Base-by-base conservation (phyloP, 495 filamentous ascomycete genomes). In the Chaetomium cochliodes region DNA sequence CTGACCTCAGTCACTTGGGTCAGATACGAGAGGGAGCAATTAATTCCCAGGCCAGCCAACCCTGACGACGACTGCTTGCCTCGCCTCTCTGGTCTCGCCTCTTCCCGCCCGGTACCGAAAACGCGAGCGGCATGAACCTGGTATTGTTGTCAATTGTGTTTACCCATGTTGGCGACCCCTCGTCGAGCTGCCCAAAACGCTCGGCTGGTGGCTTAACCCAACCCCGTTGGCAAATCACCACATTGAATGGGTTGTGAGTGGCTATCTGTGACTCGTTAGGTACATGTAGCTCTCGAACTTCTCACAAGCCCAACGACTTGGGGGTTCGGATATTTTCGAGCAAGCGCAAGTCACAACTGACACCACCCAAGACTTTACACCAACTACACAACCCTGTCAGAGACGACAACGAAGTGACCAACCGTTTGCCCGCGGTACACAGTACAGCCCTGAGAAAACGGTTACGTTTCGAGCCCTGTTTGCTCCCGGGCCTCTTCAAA, bases 1-100 rank as follows among this genome's bases (percentile, higher is more conserved):
- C 33, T 12, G 33, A 12, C 33, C 1, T 37, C 6, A 37, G 33
- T 12, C 33, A 37, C 33, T 11, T 12, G 8, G 33, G 11, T 37
- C 33, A 37, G 33, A 37, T 37, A 60, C 46, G 58, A 55, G 42
- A 42, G 41, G 33, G 8, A 22, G 18, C n/a, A n/a, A 37, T 37
- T 37, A 55, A 62, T 56, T 63, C 62, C 65, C 62, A 64, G 58
- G 63, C 63, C 41, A 54, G 28, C 54, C 33, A 37, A 37, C 33
- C 33, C 16, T 57, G 39, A 20, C 52, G 28, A 39, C 39, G 55
- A 41, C 22, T 58, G 50, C 15, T 58, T n/a, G 13, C 28, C 28
- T 37, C 33, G 33, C 70, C 68, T 72, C 62, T 70, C n/a, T n/a
- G n/a, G n/a, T 50, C 57, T 72, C 70, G 70, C 70, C 68, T 72